Conservation (phyloP, 306 rosid genomes). For the Cucurbita maxima region DNA sequence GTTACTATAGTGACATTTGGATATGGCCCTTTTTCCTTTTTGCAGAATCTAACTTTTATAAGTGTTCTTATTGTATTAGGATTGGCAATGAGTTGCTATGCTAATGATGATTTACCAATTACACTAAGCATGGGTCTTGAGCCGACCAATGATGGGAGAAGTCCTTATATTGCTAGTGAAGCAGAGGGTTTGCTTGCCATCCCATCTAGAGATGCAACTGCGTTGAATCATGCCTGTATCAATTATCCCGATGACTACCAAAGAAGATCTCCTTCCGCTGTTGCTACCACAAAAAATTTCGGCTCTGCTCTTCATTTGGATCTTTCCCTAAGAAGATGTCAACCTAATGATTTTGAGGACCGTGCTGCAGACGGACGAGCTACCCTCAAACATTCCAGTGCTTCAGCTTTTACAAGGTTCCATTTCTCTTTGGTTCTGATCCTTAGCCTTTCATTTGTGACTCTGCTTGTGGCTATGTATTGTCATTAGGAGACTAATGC, state of each 20-base stretch:
- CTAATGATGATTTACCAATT: conserved; percentile 26
- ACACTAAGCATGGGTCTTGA: conserved; percentile 24
- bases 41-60: conserved; percentile 17
- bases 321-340: conserved; percentile 72
- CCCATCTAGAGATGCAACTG: conserved; percentile 46
- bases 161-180: conserved; percentile 28
- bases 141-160: conserved; percentile 24
- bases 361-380: conserved; percentile 39
- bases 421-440: conserved; percentile 6
- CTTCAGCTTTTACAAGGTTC: conserved; percentile 83
- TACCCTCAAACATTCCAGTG: conserved; percentile 53
- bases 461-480: background rate
- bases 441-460: background rate
- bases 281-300: conserved; percentile 35
- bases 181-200: conserved; percentile 31
- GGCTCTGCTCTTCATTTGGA: conserved; percentile 53
- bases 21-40: background rate
- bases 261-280: conserved; percentile 29
- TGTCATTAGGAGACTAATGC: background rate
- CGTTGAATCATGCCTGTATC: conserved; percentile 50
- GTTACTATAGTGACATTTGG: conserved; percentile 5
- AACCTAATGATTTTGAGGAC: conserved; percentile 34
- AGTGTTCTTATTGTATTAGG: conserved; percentile 23
- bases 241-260: conserved; percentile 25
- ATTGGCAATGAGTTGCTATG: conserved; percentile 15